Percentiles rank a stretch among this genome's conserved stretches.
Evolutionary conservation across 148 eudicot genomes (phyloP).

Genomic region (Nyssa sinensis): DNA sequence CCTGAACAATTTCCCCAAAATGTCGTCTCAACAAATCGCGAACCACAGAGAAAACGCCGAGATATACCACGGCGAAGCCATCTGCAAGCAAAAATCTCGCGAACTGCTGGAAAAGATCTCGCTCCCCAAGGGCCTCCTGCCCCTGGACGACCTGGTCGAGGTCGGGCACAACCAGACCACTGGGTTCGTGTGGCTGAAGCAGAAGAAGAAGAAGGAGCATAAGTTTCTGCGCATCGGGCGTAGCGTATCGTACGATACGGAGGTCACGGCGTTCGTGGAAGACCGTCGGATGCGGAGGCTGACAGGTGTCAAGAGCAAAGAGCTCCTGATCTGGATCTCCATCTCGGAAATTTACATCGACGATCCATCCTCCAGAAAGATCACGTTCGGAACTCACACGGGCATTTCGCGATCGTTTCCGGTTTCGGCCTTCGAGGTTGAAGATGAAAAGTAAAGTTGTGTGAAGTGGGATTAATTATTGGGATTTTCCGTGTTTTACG

Average conservation of each 20-base stretch:
- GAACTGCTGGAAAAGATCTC: conserved; percentile 40
- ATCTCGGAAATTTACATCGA: conserved; percentile 51
- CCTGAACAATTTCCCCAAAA: conserved; percentile 15
- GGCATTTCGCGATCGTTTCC: conserved; percentile 55
- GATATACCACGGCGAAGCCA: conserved; percentile 35
- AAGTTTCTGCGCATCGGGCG: conserved; percentile 35
- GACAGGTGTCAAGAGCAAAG: conserved; percentile 67
- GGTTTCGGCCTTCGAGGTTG: conserved; percentile 46
- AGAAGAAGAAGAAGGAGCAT: conserved; percentile 47
- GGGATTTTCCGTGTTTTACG: too few species aligned
- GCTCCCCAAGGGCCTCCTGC: conserved; percentile 62
- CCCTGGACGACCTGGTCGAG: conserved; percentile 47
- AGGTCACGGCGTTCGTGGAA: conserved; percentile 68
- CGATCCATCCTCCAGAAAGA: conserved; percentile 41
- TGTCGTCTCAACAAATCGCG: conserved; percentile 37
- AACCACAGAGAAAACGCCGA: conserved; percentile 54
- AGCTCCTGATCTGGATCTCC: conserved; percentile 54
- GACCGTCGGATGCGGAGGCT: conserved; percentile 51
- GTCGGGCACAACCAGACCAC: conserved; percentile 49
- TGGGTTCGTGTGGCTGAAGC: conserved; percentile 66
- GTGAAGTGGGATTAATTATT: too few species aligned
- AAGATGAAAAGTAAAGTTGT: conserved; percentile 18
- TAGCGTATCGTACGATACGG: conserved; percentile 39
- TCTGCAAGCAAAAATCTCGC: conserved; percentile 50
- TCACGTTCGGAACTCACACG: conserved; percentile 58